Conservation (phyloP, 1,284 basidiomycete genomes). For the Microbotryomycetes sp. region DNA sequence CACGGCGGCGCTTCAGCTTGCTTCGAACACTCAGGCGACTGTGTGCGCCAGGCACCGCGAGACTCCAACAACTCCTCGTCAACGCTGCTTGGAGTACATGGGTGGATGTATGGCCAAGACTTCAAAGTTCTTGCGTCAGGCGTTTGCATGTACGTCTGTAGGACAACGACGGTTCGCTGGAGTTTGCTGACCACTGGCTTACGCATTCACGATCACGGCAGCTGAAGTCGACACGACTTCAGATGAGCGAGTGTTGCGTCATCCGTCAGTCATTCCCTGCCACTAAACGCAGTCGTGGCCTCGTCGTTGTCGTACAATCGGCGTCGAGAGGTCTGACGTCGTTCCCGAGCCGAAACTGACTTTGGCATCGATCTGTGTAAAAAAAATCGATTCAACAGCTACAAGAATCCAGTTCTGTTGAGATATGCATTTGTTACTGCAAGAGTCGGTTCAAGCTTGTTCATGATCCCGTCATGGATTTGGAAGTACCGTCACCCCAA, state of each 20-base stretch:
- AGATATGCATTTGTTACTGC: conserved; percentile 26
- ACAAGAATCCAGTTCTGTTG: conserved; percentile 14
- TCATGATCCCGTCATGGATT: conserved; percentile 24
- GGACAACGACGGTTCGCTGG: neutral
- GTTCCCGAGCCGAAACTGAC: neutral
- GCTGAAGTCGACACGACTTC: neutral
- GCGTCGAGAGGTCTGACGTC: neutral
- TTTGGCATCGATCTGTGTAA: no score
- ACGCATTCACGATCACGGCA: neutral
- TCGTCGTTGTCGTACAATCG: neutral
- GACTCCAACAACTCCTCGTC: no score
- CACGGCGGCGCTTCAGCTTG: no score
- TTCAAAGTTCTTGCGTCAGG: neutral
- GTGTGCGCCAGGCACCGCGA: no score
- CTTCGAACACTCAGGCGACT: no score
- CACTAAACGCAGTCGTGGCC: neutral
- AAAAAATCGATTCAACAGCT: no score
- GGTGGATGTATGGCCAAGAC: neutral
- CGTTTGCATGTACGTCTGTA: neutral
- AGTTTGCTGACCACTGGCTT: neutral
- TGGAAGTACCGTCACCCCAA: conserved; percentile 16
- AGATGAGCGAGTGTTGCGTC: neutral
- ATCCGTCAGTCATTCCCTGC: neutral
- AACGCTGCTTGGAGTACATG: neutral
- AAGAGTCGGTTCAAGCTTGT: conserved; percentile 16